Conservation (phyloP, 2,329 filamentous ascomycete species). For the Colletotrichum godetiae region DNA sequence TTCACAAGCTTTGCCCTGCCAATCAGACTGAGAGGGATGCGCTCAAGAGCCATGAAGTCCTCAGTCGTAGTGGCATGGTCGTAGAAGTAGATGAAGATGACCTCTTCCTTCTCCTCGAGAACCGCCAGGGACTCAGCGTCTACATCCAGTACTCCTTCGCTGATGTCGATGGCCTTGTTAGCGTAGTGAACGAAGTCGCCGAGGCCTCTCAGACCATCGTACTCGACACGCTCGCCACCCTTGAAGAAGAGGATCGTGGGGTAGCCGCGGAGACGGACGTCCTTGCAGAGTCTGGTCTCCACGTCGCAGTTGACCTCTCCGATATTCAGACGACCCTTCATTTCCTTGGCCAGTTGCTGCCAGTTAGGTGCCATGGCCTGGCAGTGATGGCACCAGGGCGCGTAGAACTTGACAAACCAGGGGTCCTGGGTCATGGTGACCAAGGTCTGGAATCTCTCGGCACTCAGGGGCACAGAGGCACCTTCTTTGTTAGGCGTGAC, state of each 20-base stretch:
- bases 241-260: constrained; percentile 95
- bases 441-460: constrained; percentile 85
- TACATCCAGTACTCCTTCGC: constrained; percentile 83
- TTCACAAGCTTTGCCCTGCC: constrained; percentile 94
- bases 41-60: constrained; percentile 89
- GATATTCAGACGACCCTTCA: constrained; percentile 89
- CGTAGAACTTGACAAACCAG: constrained; percentile 99
- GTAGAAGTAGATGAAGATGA: constrained; percentile 98
- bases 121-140: constrained; percentile 80
- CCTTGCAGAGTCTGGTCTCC: constrained; percentile 90
- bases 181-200: constrained; percentile 91
- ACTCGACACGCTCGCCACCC: constrained; percentile 91
- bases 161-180: constrained; percentile 84
- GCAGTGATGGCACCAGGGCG: constrained; percentile 97
- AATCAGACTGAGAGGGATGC: constrained; percentile 87
- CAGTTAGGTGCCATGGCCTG: constrained; percentile 92
- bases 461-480: constrained; percentile 78
- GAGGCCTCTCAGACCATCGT: constrained; percentile 88
- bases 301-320: constrained; percentile 96
- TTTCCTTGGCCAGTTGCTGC: constrained; percentile 89
- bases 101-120: constrained; percentile 92
- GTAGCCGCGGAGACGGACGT: constrained; percentile 82
- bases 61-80: constrained; percentile 94
- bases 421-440: constrained; percentile 90
- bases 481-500: constrained; percentile 80